These are phyloP conservation scores for Zasmidium citrigriseum DNA, from an alignment of 2,329 filamentous ascomycete genomes.

Conservation along the genomic window DNA sequence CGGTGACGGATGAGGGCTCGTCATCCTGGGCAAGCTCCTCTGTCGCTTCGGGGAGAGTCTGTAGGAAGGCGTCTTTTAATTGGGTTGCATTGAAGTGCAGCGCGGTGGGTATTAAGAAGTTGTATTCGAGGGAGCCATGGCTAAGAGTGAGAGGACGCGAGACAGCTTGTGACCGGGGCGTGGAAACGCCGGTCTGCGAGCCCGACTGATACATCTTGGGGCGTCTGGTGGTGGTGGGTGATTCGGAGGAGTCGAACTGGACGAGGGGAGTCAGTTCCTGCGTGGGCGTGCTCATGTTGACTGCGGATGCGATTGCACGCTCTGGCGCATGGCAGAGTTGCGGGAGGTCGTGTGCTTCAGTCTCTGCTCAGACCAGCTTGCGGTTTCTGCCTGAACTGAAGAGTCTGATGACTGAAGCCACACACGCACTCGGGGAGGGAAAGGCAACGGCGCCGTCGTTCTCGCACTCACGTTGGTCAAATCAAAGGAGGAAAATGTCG, in stretches of 20 bases:
- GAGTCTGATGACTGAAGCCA: too few relatives aligned
- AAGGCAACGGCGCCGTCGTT: slow-evolving; percentile 4
- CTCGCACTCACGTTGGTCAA: slow-evolving; percentile 15
- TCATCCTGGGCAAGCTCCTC: slow-evolving; percentile 98
- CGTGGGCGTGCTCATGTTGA: slow-evolving; percentile 23
- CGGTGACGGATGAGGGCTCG: slow-evolving; percentile 92
- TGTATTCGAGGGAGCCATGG: slow-evolving; percentile 94
- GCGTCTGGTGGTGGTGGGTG: slow-evolving; percentile 15
- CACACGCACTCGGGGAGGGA: background rate
- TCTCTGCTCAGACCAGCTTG: background rate
- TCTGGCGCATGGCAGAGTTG: slow-evolving; percentile 8
- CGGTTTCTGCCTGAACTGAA: background rate
- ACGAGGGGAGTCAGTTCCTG: slow-evolving; percentile 25
- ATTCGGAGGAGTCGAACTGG: slow-evolving; percentile 19
- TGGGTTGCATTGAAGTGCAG: slow-evolving; percentile 96
- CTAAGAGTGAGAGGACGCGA: slow-evolving; percentile 86
- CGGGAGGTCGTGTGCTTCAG: slow-evolving; percentile 3
- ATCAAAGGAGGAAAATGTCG: slow-evolving; percentile 12
- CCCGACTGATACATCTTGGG: slow-evolving; percentile 31
- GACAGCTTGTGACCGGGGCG: slow-evolving; percentile 88
- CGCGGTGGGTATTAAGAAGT: slow-evolving; percentile 90
- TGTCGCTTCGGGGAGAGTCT: slow-evolving; percentile 83
- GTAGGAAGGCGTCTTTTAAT: slow-evolving; percentile 85
- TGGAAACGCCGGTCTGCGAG: slow-evolving; percentile 88
- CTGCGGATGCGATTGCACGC: slow-evolving; percentile 2